Percentiles rank a stretch among this genome's conserved stretches.
Evolutionary conservation across 495 filamentous ascomycete genomes (phyloP).

Genomic region (Articulospora tetracladia): DNA sequence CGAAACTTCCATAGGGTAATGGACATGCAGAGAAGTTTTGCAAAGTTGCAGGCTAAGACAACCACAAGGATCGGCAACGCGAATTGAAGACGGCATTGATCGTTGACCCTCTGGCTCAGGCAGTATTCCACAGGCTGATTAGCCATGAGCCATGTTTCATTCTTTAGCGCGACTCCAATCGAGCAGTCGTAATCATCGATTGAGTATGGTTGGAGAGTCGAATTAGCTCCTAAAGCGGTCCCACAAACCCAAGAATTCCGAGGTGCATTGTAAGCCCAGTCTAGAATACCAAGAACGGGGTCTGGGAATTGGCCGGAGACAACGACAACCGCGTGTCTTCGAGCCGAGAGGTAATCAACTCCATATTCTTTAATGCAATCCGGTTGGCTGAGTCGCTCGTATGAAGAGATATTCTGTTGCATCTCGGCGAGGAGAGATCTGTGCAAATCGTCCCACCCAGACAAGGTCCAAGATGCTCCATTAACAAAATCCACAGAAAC

Average conservation of each 20-base stretch:
- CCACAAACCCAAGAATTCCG: constrained; percentile 14
- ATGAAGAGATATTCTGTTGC: constrained; percentile 10
- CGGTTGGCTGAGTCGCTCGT: constrained; percentile 25
- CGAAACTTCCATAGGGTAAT: constrained; percentile 24
- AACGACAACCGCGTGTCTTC: constrained; percentile 23
- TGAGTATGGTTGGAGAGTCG: constrained; percentile 11
- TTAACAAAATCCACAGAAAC: constrained; percentile 32
- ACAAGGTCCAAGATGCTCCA: constrained; percentile 20
- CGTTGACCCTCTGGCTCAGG: constrained; percentile 28
- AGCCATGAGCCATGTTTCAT: constrained; percentile 12
- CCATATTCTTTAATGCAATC: constrained; percentile 34
- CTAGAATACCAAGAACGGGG: constrained; percentile 6
- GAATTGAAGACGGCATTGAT: constrained; percentile 42
- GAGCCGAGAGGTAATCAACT: constrained; percentile 22
- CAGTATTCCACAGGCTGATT: constrained; percentile 33
- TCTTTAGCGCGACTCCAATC: constrained; percentile 8
- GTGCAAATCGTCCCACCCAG: neutral
- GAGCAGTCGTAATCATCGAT: constrained; percentile 15
- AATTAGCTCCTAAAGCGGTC: constrained; percentile 1
- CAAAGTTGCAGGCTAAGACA: constrained; percentile 35
- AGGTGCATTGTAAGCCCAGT: constrained; percentile 11
- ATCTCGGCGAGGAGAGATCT: constrained; percentile 11
- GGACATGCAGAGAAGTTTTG: constrained; percentile 37
- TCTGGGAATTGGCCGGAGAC: constrained; percentile 1
- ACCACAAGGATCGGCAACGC: constrained; percentile 34